Conservation (phyloP, 345 rosid genomes). For the Euphorbia lathyris region DNA sequence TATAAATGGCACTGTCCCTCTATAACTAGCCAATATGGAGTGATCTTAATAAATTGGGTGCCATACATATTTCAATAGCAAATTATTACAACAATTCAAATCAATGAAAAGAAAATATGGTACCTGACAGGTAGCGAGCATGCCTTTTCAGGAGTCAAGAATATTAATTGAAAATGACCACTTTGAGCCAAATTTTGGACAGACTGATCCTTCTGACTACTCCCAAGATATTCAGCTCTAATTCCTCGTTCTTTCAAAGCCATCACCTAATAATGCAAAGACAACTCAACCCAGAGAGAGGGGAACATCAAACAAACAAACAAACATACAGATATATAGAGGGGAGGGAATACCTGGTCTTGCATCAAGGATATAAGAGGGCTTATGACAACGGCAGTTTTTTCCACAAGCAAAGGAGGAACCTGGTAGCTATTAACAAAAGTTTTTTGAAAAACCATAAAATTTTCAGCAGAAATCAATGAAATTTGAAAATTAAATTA, state of each 20-base stretch:
- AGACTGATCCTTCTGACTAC: constrained; percentile 40
- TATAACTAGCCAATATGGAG: background rate
- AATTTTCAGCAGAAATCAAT: background rate
- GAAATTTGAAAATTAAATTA: background rate
- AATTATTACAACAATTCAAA: background rate
- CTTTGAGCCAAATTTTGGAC: constrained; percentile 34
- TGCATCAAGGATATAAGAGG: constrained; percentile 52
- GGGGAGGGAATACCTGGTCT: constrained; percentile 34
- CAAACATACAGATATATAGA: background rate
- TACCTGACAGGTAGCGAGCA: constrained; percentile 38
- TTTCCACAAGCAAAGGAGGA: constrained; percentile 38
- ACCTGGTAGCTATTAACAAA: constrained; percentile 35
- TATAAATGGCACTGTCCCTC: too few relatives aligned
- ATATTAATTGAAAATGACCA: constrained; percentile 39
- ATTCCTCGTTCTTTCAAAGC: constrained; percentile 40
- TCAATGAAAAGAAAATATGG: background rate
- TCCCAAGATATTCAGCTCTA: constrained; percentile 45
- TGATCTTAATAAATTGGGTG: background rate
- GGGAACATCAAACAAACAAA: background rate
- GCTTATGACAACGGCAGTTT: constrained; percentile 43
- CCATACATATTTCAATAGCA: background rate
- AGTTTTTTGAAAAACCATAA: background rate
- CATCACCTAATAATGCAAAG: constrained; percentile 33
- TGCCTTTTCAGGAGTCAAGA: constrained; percentile 51
- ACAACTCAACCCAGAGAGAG: background rate